A percentile compares a stretch with the other conserved stretches of the same genome.
Evolutionary conservation across 75 land plant genomes (phyloP).

Genomic region (Pinus albicaulis): DNA sequence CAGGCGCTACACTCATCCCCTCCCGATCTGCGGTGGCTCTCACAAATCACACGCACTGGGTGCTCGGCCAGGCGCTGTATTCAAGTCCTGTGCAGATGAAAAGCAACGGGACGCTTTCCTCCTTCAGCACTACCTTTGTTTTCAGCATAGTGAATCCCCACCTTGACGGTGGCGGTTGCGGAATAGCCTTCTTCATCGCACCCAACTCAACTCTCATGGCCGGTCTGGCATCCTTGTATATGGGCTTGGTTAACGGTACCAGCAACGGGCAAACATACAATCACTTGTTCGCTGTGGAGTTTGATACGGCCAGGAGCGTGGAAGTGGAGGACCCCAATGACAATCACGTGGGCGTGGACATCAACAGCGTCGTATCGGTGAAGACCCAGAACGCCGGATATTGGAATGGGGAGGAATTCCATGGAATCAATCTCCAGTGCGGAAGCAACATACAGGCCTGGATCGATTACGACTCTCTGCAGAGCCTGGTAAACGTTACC

Average conservation of each 20-base stretch:
- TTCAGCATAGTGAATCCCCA: conserved; percentile 26
- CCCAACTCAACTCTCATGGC: conserved; percentile 27
- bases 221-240: conserved; percentile 21
- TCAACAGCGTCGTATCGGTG: conserved; percentile 39
- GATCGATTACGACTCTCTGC: too few species aligned
- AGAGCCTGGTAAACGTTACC: too few species aligned
- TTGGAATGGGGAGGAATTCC: too few species aligned
- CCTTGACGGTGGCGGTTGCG: conserved; percentile 21
- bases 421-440: too few species aligned
- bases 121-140: conserved; percentile 9
- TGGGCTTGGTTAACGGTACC: conserved; percentile 47
- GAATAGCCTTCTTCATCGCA: conserved; percentile 36
- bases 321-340: conserved; percentile 33
- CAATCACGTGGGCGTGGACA: conserved; percentile 55
- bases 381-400: conserved; percentile 18
- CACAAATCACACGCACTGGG: background rate
- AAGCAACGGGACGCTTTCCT: background rate
- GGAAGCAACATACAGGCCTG: too few species aligned
- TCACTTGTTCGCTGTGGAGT: conserved; percentile 56
- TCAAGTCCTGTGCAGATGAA: background rate
- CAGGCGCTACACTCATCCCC: background rate
- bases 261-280: conserved; percentile 38
- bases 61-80: background rate
- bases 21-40: background rate
- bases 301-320: conserved; percentile 37